Evolutionary conservation across 2,329 filamentous ascomycete genomes (phyloP).

Genomic region (Talaromyces sp.): DNA sequence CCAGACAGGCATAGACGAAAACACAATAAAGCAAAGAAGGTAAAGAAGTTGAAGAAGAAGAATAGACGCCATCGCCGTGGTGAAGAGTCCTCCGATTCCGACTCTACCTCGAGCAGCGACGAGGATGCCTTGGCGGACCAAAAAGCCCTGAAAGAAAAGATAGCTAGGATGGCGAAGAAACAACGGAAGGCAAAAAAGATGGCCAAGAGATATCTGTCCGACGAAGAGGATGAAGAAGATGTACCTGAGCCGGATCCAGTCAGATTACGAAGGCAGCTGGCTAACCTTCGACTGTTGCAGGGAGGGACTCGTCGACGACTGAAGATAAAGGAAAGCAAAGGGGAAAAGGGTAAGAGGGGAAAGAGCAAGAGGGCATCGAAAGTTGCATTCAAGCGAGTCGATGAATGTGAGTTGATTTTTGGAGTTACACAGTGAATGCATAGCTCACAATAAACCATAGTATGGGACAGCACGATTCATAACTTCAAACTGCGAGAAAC

Average conservation of each 20-base stretch:
- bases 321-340: constrained; percentile 17
- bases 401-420: constrained; percentile 48
- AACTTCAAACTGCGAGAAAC: constrained; percentile 68
- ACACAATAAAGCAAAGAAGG: constrained; percentile 31
- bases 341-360: constrained; percentile 28
- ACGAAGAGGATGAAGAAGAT: constrained; percentile 33
- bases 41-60: constrained; percentile 38
- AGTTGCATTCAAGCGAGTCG: constrained; percentile 66
- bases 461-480: constrained; percentile 56
- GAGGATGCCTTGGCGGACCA: constrained; percentile 28
- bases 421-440: neutral
- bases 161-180: constrained; percentile 15
- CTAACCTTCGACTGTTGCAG: constrained; percentile 23
- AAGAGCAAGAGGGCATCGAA: constrained; percentile 52
- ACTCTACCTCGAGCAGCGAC: constrained; percentile 27
- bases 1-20: constrained; percentile 37
- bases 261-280: constrained; percentile 23
- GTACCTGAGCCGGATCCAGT: constrained; percentile 30
- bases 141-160: constrained; percentile 30
- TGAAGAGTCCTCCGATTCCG: constrained; percentile 30
- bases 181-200: constrained; percentile 37
- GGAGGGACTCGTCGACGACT: constrained; percentile 23
- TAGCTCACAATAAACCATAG: constrained; percentile 23
- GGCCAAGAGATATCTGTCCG: constrained; percentile 29
- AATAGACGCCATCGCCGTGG: constrained; percentile 28